These are phyloP conservation scores for Colletotrichum godetiae DNA, from an alignment of 2,329 filamentous ascomycete genomes.

Conservation along the genomic window DNA sequence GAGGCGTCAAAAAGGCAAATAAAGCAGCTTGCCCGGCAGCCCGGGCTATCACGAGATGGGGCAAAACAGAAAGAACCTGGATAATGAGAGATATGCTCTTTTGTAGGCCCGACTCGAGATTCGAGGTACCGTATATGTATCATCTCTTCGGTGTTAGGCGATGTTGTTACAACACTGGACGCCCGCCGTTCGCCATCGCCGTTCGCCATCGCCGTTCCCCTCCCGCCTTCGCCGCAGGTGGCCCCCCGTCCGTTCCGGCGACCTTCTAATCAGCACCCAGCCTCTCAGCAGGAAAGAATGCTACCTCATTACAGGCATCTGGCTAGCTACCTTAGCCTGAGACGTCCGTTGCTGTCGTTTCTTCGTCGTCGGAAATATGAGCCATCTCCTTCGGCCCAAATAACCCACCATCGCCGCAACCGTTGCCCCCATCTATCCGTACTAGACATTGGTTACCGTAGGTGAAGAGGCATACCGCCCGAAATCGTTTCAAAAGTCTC, in stretches of 20 bases:
- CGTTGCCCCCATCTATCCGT: not conserved
- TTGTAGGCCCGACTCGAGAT: not conserved
- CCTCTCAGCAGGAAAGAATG: not conserved
- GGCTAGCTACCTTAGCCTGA: not conserved
- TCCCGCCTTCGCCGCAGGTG: not conserved
- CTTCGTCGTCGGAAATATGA: too few relatives aligned
- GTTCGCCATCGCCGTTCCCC: not conserved
- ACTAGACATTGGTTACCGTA: not conserved
- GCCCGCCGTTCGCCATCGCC: not conserved
- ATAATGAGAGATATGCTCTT: not conserved
- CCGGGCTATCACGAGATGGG: not conserved
- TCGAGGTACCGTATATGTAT: not conserved
- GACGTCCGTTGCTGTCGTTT: not conserved
- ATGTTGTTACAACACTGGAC: not conserved
- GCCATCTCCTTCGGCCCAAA: not conserved
- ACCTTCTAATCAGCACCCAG: not conserved
- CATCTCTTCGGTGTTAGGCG: not conserved
- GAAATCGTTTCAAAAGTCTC: not conserved
- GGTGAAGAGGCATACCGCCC: not conserved
- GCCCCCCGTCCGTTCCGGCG: constrained; percentile 3
- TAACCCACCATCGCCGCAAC: not conserved
- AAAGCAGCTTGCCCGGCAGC: not conserved
- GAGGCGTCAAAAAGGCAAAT: not conserved
- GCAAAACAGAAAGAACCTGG: not conserved
- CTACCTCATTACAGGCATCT: not conserved